Evolutionary conservation across 768 basidiomycete genomes (phyloP).

Genomic region (Tricholoma hemisulphureum): DNA sequence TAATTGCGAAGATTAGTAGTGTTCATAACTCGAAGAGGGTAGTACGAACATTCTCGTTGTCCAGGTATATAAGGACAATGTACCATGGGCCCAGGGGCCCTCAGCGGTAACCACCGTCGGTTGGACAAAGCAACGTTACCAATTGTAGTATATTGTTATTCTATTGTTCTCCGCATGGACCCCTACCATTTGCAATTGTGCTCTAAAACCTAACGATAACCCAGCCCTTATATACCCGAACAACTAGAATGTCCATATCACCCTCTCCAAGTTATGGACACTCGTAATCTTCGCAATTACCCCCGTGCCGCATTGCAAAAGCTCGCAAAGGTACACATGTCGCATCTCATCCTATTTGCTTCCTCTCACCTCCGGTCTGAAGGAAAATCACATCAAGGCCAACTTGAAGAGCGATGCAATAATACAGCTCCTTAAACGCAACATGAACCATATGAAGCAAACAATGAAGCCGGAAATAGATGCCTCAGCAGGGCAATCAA

Average conservation of each 20-base stretch:
- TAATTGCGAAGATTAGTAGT: slow-evolving; percentile 7
- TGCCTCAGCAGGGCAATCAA: background rate
- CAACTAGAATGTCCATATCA: too few relatives aligned
- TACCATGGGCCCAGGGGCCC: background rate
- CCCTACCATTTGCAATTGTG: background rate
- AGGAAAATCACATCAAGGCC: slow-evolving; percentile 19
- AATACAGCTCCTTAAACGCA: slow-evolving; percentile 12
- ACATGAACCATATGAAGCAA: background rate
- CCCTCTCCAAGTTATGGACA: slow-evolving; percentile 11
- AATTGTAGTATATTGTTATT: slow-evolving; percentile 3
- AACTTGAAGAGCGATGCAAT: slow-evolving; percentile 19
- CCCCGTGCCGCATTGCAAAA: slow-evolving; percentile 15
- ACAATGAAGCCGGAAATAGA: background rate
- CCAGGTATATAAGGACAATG: background rate
- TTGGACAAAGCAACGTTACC: background rate
- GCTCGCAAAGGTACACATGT: slow-evolving; percentile 18
- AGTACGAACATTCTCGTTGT: background rate
- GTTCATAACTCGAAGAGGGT: slow-evolving; percentile 5
- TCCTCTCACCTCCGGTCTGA: background rate
- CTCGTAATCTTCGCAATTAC: slow-evolving; percentile 6
- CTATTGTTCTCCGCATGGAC: slow-evolving; percentile 11
- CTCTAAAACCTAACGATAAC: background rate
- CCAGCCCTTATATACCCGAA: background rate
- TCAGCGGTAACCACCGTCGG: background rate
- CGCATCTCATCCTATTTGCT: too few relatives aligned